phyloP scores from a whole-genome alignment of 2,329 filamentous ascomycete genomes.

The Xylariaceae sp. region DNA sequence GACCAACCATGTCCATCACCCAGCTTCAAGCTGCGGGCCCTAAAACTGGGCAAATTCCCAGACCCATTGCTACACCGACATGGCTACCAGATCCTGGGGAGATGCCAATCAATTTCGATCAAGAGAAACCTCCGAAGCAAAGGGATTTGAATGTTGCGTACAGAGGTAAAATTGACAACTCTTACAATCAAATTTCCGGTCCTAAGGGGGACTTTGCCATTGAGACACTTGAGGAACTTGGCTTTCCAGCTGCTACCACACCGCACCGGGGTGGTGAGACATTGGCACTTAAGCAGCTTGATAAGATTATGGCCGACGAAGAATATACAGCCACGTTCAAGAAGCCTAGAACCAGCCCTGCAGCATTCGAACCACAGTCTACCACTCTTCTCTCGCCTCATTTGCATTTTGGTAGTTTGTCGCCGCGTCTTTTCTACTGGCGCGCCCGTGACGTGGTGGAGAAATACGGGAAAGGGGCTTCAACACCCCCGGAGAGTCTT shows the following conservation, averaged over 20 bases:
- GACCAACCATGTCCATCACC: slow-evolving; percentile 68
- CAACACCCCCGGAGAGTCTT: slow-evolving; percentile 61
- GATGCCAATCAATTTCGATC: slow-evolving; percentile 54
- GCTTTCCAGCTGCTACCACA: slow-evolving; percentile 59
- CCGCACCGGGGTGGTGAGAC: slow-evolving; percentile 68
- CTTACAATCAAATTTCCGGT: slow-evolving; percentile 58
- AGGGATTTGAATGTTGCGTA: slow-evolving; percentile 56
- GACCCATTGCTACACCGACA: slow-evolving; percentile 55
- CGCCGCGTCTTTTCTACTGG: slow-evolving; percentile 69
- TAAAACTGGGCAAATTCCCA: slow-evolving; percentile 57
- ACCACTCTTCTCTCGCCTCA: slow-evolving; percentile 70
- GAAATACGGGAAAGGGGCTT: slow-evolving; percentile 50
- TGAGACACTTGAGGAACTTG: slow-evolving; percentile 67
- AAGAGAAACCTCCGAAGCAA: slow-evolving; percentile 43
- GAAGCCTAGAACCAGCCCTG: slow-evolving; percentile 70
- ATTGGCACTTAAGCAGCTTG: slow-evolving; percentile 53
- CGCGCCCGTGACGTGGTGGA: slow-evolving; percentile 58
- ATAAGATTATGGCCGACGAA: slow-evolving; percentile 54
- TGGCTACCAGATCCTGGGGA: slow-evolving; percentile 60
- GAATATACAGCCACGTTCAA: slow-evolving; percentile 68
- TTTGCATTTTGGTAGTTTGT: slow-evolving; percentile 68
- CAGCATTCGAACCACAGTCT: slow-evolving; percentile 65
- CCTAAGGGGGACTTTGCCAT: slow-evolving; percentile 64
- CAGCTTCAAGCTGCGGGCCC: slow-evolving; percentile 60
- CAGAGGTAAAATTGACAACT: slow-evolving; percentile 49